Evolutionary conservation across 1,139 yeast genomes (phyloP).

Genomic region (Tardiomyces blankii): DNA sequence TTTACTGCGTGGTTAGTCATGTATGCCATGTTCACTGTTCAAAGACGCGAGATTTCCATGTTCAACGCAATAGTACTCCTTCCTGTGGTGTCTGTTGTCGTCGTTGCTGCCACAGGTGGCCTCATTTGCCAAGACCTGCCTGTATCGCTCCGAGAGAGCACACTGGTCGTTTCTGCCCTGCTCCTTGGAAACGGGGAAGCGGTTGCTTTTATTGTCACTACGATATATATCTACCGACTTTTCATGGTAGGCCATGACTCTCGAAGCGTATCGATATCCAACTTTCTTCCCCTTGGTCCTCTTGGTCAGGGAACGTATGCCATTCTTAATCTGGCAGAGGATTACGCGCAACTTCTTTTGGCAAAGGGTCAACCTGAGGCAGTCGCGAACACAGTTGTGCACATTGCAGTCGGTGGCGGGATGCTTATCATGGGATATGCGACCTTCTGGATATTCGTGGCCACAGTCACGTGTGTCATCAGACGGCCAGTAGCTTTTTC

Average conservation of each 20-base stretch:
- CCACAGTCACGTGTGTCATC: constrained; percentile 31
- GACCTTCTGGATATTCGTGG: constrained; percentile 37
- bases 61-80: constrained; percentile 40
- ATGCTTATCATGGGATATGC: constrained; percentile 50
- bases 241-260: constrained; percentile 51
- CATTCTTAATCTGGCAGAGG: constrained; percentile 46
- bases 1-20: constrained; percentile 44
- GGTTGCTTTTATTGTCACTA: constrained; percentile 45
- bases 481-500: constrained; percentile 35
- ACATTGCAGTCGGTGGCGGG: constrained; percentile 23
- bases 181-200: constrained; percentile 61
- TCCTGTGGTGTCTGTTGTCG: constrained; percentile 70
- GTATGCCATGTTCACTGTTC: constrained; percentile 32
- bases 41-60: constrained; percentile 26
- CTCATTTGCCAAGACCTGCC: constrained; percentile 38
- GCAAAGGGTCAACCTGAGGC: background rate
- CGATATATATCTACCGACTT: constrained; percentile 49
- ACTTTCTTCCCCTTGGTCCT: constrained; percentile 55
- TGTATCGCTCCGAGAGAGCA: constrained; percentile 34
- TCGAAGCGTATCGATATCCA: constrained; percentile 36
- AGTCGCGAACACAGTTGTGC: background rate
- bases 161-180: constrained; percentile 43
- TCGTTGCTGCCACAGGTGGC: constrained; percentile 58
- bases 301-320: constrained; percentile 78
- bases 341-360: constrained; percentile 18